Evolutionary conservation across 2,329 filamentous ascomycete genomes (phyloP), one percentile per base, ranked within the genome.

Genomic region (Parasarocladium wereldwijsianum): DNA sequence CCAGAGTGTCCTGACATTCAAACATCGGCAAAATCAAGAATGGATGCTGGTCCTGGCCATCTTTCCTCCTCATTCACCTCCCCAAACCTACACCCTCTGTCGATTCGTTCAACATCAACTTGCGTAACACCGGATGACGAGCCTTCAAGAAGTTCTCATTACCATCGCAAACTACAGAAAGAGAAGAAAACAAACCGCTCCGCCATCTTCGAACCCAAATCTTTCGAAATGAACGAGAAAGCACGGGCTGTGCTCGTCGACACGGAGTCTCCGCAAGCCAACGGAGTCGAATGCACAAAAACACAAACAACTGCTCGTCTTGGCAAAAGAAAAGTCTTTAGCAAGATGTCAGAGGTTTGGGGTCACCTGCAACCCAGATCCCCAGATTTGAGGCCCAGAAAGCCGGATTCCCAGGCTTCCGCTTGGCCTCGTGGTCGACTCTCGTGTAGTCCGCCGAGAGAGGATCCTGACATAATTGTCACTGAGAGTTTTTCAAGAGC

Each of bases 171-270:
- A n/a, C n/a, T n/a, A n/a, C n/a, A n/a, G n/a, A n/a, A n/a, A n/a
- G n/a, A n/a, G n/a, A n/a, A n/a, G n/a, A n/a, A n/a, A n/a, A n/a
- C n/a, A n/a, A n/a, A n/a, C n/a, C n/a, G n/a, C n/a, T n/a, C n/a
- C n/a, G n/a, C n/a, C n/a, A n/a, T n/a, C n/a, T n/a, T n/a, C 19
- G n/a, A 21, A 21, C n/a, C 26, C 8, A 35, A 34, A 13, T 33
- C 44, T 10, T 40, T 46, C 4, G 41, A 47, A 16, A 44, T 57
- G 17, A 44, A 45, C 16, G 33, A 45, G n/a, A 57, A 57, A 33
- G 36, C 54, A 8, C 31, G 32, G 4, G 46, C 46, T 9, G 58
- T 57, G 52, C 37, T 58, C 15, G 47, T n/a, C 52, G 8, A 50
- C 52, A 5, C 52, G 45, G 3, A 34, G 52, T 19, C 41, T 44